Conservation (phyloP, 2,329 filamentous ascomycete species). For the Passalora sequoiae region DNA sequence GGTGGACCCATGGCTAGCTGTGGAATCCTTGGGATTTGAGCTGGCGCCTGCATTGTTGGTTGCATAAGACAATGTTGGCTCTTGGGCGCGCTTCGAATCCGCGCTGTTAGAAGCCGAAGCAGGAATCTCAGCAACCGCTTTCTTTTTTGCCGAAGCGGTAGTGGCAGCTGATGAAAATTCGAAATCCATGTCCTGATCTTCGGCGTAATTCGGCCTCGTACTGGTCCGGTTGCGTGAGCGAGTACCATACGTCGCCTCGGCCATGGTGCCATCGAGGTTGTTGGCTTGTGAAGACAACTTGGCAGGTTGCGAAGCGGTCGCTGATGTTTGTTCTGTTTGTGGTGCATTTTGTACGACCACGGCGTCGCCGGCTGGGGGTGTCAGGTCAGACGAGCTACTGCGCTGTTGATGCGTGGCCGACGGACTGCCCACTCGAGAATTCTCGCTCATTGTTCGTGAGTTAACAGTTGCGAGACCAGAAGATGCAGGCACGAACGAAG, state of each 20-base stretch:
- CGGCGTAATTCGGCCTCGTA: slow-evolving; percentile 87
- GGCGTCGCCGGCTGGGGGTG: slow-evolving; percentile 19
- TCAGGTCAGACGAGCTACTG: slow-evolving; percentile 20
- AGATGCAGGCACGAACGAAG: slow-evolving; percentile 9
- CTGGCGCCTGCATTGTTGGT: slow-evolving; percentile 10
- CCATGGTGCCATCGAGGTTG: slow-evolving; percentile 25
- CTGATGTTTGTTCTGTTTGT: slow-evolving; percentile 26
- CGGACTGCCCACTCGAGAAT: slow-evolving; percentile 16
- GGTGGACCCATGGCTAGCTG: slow-evolving; percentile 44
- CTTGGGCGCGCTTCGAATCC: slow-evolving; percentile 12
- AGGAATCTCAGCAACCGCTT: slow-evolving; percentile 29
- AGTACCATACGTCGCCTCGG: slow-evolving; percentile 68
- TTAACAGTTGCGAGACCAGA: slow-evolving; percentile 27
- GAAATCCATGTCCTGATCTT: slow-evolving; percentile 88
- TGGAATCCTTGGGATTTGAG: slow-evolving; percentile 15
- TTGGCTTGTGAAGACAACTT: slow-evolving; percentile 20
- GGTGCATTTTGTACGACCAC: slow-evolving; percentile 21
- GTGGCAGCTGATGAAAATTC: slow-evolving; percentile 53
- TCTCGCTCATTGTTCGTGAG: slow-evolving; percentile 15
- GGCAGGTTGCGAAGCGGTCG: slow-evolving; percentile 15
- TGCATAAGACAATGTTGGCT: slow-evolving; percentile 9
- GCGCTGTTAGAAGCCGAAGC: slow-evolving; percentile 11
- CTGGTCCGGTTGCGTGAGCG: slow-evolving; percentile 82
- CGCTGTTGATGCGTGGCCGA: slow-evolving; percentile 13
- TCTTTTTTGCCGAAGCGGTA: slow-evolving; percentile 34